Evolutionary conservation across 108 stramenopile species (phyloP), one percentile per base, ranked within the genome.

Genomic region (Nitzschia sp.): DNA sequence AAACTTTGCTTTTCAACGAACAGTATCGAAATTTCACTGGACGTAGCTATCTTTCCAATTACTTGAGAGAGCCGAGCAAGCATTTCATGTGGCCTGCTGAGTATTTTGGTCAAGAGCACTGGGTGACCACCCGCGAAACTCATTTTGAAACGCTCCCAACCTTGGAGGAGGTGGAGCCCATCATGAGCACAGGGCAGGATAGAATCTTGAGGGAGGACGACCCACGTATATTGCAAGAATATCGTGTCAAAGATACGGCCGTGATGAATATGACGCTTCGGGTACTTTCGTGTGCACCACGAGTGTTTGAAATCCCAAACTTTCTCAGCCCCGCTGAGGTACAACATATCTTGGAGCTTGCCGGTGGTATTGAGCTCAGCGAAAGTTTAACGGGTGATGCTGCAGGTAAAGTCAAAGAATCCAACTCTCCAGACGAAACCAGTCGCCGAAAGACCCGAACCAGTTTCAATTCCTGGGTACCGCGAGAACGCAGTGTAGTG

Each of bases 261-360:
- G 28, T 64, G 31, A 66, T 94, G 72, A 88, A 94, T 68, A 79
- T 94, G 87, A 91, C 90, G 2, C 58, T 94, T 15, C 82, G 63
- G 54, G 93, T 86, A 1, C 30, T 94, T 6, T 87, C 85, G 11
- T 87, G 85, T 65, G 73, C 79, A 17, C 75, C 75, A n/a, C 86
- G 94, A 6, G 95, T 81, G 8, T 93, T 94, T 76, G 90, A 96
- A 69, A 94, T 97, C 46, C 48, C 68, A 11, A 83, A 96, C 64
- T 93, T 97, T 53, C 71, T 97, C 27, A 87, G 82, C 3, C 53
- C 75, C n/a, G 63, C 71, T 1, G 97, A 97, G 70, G 86, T 93
- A 2, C 85, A 93, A 34, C 90, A 93, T 70, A 93, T 97, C 58
- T 56, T 96, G 61, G 71, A 87, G 26, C 52, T 91, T 0, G 85